Evolutionary conservation across 2,329 filamentous ascomycete species (phyloP), one percentile per base, ranked within the genome.

Genomic region (Colletotrichum sojae): DNA sequence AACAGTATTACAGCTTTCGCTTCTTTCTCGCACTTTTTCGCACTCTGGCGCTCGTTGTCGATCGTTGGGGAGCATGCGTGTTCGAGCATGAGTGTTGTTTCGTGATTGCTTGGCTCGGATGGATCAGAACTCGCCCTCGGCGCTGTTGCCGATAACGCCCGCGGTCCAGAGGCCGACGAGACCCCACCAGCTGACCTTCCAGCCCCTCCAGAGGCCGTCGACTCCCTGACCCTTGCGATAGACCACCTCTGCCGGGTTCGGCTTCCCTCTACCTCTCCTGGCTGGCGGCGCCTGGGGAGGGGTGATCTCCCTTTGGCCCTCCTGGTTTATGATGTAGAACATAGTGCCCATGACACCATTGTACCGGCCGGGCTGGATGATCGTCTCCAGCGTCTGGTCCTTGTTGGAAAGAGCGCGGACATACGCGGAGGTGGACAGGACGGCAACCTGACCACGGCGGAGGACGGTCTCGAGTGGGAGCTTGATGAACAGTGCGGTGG

Each of bases 401-500:
- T 79, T 76, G 45, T 60, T 39, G 20, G 85, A 82, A 3, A 88
- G 79, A 0, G 89, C 87, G 12, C 79, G 78, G 2, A 86, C 72
- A 64, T 89, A 87, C 12, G 81, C 75, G 1, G 86, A 85, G 15
- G 85, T 85, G 16, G 86, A 86, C 53, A 94, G 85, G 1, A 94
- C 90, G 2, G 91, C 86, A 68, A 96, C 91, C 80, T 99, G 96
- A 5, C 94, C 95, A 69, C 96, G 90, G 55, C 96, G 91, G 8
- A 98, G 87, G 16, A 97, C 92, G 0, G 95, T 98, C 81, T 99
- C 96, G 5, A 98, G 85, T 0, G 96, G 96, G 13, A 98, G 89
- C 76, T 95, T 95, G 73, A 97, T 81, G 75, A 96, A 92, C 39
- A 98, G 88, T 56, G 97, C 95, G 2, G 90, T 86, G 0, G 91